These are phyloP conservation scores for Penicillium chermesinum DNA, from an alignment of 495 filamentous ascomycete species.

Conservation along the genomic window DNA sequence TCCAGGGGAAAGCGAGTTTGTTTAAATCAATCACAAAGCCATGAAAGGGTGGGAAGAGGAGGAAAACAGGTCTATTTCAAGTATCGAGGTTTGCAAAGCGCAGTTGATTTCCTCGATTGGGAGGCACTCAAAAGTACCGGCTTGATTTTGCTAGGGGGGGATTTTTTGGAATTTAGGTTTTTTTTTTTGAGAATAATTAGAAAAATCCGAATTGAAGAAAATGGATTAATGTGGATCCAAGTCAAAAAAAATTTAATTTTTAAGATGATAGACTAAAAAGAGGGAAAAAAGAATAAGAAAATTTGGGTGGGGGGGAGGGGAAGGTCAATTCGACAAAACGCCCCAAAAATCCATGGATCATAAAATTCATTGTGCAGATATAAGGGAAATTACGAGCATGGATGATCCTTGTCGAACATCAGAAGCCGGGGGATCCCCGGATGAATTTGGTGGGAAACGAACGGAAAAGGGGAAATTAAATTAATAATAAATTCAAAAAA, in stretches of 20 bases:
- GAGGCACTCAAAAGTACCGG: background rate
- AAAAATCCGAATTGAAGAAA: background rate
- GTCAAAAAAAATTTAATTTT: background rate
- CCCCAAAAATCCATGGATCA: no score
- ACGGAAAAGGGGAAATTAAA: background rate
- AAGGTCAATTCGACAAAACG: conserved; percentile 1
- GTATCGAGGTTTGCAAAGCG: background rate
- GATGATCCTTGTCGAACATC: conserved; percentile 34
- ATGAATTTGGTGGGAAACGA: background rate
- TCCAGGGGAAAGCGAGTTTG: conserved; percentile 7
- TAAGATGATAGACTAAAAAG: background rate
- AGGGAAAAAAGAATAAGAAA: conserved; percentile 2
- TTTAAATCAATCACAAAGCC: conserved; percentile 7
- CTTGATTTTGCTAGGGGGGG: background rate
- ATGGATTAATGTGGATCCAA: background rate
- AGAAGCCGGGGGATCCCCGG: conserved; percentile 22
- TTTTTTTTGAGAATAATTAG: background rate
- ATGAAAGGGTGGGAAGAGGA: conserved; percentile 1
- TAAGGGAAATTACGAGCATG: conserved; percentile 15
- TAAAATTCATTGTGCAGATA: background rate
- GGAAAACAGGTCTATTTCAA: conserved; percentile 15
- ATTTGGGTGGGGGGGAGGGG: background rate
- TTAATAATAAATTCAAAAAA: conserved; percentile 12
- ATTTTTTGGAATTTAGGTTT: background rate
- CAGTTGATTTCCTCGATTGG: conserved; percentile 2